phyloP scores from a whole-genome alignment of 805 yeast species.

The Torulaspora indica region DNA sequence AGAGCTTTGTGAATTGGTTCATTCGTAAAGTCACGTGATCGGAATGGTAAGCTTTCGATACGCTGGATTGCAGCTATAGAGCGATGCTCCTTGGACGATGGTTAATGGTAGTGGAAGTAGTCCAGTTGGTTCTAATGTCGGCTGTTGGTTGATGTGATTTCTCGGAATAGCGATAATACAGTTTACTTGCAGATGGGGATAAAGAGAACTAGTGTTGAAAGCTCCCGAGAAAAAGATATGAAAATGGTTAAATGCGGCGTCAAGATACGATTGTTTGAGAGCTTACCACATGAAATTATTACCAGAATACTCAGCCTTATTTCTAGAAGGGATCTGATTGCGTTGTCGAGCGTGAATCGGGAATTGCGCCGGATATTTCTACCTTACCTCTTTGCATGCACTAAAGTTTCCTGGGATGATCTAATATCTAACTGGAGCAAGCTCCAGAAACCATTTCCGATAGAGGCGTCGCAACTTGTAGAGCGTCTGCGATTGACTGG shows the following conservation, averaged over 20 bases:
- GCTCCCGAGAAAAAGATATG: not conserved
- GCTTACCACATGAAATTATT: constrained; percentile 19
- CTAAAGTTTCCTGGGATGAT: constrained; percentile 17
- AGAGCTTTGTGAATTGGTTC: constrained; percentile 18
- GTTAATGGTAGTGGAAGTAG: not conserved
- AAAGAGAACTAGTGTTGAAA: constrained; percentile 1
- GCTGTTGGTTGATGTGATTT: not conserved
- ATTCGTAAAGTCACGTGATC: constrained; percentile 13
- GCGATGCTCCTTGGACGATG: not conserved
- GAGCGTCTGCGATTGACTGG: constrained; percentile 30
- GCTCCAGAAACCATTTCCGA: constrained; percentile 7
- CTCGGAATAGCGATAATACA: not conserved
- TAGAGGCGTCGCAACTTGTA: constrained; percentile 13
- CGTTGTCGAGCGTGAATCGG: constrained; percentile 11
- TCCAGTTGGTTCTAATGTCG: not conserved
- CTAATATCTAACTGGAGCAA: constrained; percentile 14
- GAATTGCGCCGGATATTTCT: constrained; percentile 12
- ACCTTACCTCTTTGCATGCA: constrained; percentile 16
- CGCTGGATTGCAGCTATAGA: not conserved
- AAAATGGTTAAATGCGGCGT: not conserved
- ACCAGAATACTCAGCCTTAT: constrained; percentile 8
- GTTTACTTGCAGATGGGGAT: not conserved
- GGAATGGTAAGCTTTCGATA: not conserved
- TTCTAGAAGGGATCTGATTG: constrained; percentile 16
- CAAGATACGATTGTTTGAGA: constrained; percentile 7